Conservation (phyloP, 2,329 filamentous ascomycete genomes). For the Penicillium sp. region DNA sequence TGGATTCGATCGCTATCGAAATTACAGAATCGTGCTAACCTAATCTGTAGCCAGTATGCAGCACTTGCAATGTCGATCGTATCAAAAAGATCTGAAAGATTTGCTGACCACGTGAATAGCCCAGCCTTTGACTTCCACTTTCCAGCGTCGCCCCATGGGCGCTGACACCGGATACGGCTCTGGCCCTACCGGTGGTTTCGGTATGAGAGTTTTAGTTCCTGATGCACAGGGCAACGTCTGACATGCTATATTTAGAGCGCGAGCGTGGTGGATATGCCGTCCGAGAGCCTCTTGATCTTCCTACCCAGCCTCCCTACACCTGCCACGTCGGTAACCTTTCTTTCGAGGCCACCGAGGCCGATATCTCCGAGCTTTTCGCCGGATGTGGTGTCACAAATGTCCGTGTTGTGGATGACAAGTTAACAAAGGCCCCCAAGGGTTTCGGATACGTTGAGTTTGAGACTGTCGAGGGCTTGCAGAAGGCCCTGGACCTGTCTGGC, state of each 20-base stretch:
- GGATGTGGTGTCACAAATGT: constrained; percentile 86
- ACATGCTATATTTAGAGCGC: constrained; percentile 33
- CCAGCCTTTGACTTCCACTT: constrained; percentile 47
- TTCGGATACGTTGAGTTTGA: constrained; percentile 97
- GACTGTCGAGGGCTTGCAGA: constrained; percentile 84
- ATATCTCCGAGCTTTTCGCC: constrained; percentile 82
- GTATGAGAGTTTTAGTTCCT: constrained; percentile 15
- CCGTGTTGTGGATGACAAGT: constrained; percentile 93
- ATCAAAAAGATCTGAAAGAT: constrained; percentile 2
- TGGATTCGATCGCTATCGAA: constrained; percentile 11
- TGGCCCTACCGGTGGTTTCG: constrained; percentile 28
- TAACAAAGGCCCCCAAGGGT: constrained; percentile 91
- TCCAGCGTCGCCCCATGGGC: constrained; percentile 54
- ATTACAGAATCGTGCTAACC: constrained; percentile 14
- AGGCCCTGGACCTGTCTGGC: constrained; percentile 82
- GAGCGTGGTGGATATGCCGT: constrained; percentile 42
- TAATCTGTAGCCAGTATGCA: constrained; percentile 35
- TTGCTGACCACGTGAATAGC: constrained; percentile 31
- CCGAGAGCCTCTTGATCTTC: constrained; percentile 77
- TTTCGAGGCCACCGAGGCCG: constrained; percentile 84
- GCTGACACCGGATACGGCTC: constrained; percentile 38
- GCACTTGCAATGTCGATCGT: constrained; percentile 4
- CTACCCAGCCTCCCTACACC: constrained; percentile 90
- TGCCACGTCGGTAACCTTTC: constrained; percentile 96
- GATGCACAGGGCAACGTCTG: constrained; percentile 6